These are phyloP conservation scores for Malus fusca DNA, from an alignment of 306 rosid species.

Conservation along the genomic window DNA sequence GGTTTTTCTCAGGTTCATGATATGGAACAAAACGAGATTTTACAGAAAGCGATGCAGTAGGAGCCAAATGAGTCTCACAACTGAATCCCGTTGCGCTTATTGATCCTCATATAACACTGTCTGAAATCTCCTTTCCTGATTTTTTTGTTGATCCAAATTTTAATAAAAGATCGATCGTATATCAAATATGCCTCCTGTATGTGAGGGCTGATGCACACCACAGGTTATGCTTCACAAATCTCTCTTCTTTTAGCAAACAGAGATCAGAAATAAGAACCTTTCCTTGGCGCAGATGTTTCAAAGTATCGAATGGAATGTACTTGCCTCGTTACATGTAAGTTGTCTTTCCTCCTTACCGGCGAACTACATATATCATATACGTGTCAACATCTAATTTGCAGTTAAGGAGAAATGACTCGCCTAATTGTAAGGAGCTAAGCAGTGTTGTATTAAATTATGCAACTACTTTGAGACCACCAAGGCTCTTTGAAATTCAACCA, in stretches of 20 bases:
- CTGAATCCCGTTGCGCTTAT: neutral
- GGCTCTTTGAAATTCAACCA: no score
- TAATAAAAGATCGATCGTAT: neutral
- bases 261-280: neutral
- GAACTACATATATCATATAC: neutral
- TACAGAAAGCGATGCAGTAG: slow-evolving; percentile 66
- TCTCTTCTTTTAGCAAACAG: no score
- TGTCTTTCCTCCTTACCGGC: neutral
- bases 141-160: neutral
- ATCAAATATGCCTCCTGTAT: neutral
- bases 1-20: slow-evolving; percentile 78
- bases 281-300: neutral
- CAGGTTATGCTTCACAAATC: neutral
- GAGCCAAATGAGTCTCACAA: slow-evolving; percentile 43
- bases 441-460: no score
- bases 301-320: neutral
- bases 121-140: neutral
- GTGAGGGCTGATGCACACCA: neutral
- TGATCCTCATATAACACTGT: neutral
- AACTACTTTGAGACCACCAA: no score
- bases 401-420: no score
- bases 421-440: no score
- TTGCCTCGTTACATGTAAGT: neutral
- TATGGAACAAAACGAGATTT: slow-evolving; percentile 74
- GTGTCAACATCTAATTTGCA: neutral